These are phyloP conservation scores for Micractinium sp. DNA, from an alignment of 139 green algal species.

Conservation along the genomic window DNA sequence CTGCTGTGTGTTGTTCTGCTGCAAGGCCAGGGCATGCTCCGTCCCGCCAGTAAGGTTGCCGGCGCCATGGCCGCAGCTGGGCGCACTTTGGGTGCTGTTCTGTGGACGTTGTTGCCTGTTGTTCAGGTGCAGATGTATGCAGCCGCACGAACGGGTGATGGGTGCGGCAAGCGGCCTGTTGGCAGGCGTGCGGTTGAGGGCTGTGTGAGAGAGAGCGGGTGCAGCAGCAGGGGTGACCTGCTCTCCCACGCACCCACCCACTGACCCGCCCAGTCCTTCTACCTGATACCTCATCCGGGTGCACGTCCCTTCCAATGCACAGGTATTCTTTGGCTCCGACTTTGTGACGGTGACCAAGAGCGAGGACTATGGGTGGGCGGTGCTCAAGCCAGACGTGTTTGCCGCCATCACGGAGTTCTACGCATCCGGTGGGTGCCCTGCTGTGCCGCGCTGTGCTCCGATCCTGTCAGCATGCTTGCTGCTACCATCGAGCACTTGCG, in stretches of 20 bases:
- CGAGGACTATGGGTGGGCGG: conserved; percentile 77
- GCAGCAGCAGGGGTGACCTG: no score
- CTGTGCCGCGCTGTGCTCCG: background rate
- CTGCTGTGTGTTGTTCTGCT: no score
- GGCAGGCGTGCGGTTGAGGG: no score
- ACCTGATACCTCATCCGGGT: no score
- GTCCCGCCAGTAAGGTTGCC: background rate
- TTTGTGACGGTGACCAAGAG: conserved; percentile 98
- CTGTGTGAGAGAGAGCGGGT: no score
- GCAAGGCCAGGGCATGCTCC: background rate
- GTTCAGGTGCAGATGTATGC: no score
- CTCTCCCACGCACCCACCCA: background rate
- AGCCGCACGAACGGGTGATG: no score
- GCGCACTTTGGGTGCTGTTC: no score
- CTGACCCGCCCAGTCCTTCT: no score
- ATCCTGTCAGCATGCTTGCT: background rate
- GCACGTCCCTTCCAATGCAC: background rate
- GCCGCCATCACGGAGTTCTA: conserved; percentile 97
- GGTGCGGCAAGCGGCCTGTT: no score
- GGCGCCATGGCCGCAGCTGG: background rate
- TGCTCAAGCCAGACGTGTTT: conserved; percentile 96
- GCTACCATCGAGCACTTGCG: no score
- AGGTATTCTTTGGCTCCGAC: conserved; percentile 93
- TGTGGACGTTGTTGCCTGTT: no score
- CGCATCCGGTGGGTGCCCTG: conserved; percentile 52